Evolutionary conservation across 306 rosid genomes (phyloP).

Genomic region (Malus orientalis): DNA sequence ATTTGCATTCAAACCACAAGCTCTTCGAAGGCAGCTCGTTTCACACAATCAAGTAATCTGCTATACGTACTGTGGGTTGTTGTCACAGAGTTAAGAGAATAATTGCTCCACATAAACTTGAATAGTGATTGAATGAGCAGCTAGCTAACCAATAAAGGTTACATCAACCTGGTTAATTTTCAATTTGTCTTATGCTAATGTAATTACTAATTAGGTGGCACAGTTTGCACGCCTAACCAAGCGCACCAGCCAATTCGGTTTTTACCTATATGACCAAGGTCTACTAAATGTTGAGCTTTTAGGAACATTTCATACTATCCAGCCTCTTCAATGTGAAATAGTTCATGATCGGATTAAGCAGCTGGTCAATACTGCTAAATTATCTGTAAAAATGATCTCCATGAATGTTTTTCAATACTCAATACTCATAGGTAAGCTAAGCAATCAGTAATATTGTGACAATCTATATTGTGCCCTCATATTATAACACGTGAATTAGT

Average conservation of each 20-base stretch:
- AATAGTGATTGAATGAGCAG: not conserved
- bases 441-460: not conserved
- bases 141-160: constrained; percentile 9
- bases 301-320: not conserved
- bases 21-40: constrained; percentile 21
- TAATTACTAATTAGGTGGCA: constrained; percentile 30
- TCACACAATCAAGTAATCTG: constrained; percentile 8
- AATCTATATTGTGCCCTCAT: no score
- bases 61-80: not conserved
- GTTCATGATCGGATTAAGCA: not conserved
- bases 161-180: constrained; percentile 12
- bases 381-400: not conserved
- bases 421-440: not conserved
- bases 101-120: constrained; percentile 17
- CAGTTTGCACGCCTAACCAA: constrained; percentile 19
- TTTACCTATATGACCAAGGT: not conserved
- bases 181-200: constrained; percentile 30
- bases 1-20: constrained; percentile 14
- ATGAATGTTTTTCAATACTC: not conserved
- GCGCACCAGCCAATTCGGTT: not conserved
- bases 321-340: not conserved
- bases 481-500: not conserved
- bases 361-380: not conserved
- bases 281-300: not conserved
- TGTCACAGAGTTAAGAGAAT: not conserved